Evolutionary conservation across 2,329 filamentous ascomycete genomes (phyloP), one percentile per base, ranked within the genome.

Genomic region (Calonectria pseudoreteaudii): DNA sequence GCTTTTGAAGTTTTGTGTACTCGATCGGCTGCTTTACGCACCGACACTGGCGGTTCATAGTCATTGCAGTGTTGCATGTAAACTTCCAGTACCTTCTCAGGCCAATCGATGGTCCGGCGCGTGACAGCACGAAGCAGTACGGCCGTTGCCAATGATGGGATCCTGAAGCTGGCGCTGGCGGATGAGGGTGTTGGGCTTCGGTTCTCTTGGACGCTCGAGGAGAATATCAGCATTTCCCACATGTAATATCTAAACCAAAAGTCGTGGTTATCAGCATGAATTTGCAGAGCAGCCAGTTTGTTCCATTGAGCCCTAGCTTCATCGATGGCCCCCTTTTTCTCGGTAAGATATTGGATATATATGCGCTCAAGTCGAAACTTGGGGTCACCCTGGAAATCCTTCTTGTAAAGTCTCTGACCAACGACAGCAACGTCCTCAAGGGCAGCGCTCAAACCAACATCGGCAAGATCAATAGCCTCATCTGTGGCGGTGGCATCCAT

Each of bases 241-340:
- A 93, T 89, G 84, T 98, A 98, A 84, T 95, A 98, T 53, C 93
- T 92, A 70, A 96, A 89, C 97, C 97, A 99, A 83, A 98, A 98
- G 79, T 98, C 95, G 81, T 96, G 95, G 78, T 92, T 96, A 78
- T 95, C 91, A 36, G 92, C 92, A 70, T 95, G 86, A 4, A 91
- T 91, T 23, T 90, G 88, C n/a, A 91, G 86, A 28, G 91, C 83
- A 4, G 88, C 90, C 36, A 98, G 88, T 23, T 91, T 90, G 76
- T 94, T 92, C 92, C 95, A 98, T 62, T 94, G 91, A 20, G 90
- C 89, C 49, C 97, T 91, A 3, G 96, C 97, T 71, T 93, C 93
- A 26, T 95, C 91, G 67, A 94, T 87, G 50, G 94, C 93, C 31
- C 92, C 92, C 77, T 95, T 95, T 78, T 94, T 95, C 82, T 98